A percentile compares a stretch with the other conserved stretches of the same genome.
Conservation (phyloP, 1,139 yeast genomes). For the Citeromyces siamensis region DNA sequence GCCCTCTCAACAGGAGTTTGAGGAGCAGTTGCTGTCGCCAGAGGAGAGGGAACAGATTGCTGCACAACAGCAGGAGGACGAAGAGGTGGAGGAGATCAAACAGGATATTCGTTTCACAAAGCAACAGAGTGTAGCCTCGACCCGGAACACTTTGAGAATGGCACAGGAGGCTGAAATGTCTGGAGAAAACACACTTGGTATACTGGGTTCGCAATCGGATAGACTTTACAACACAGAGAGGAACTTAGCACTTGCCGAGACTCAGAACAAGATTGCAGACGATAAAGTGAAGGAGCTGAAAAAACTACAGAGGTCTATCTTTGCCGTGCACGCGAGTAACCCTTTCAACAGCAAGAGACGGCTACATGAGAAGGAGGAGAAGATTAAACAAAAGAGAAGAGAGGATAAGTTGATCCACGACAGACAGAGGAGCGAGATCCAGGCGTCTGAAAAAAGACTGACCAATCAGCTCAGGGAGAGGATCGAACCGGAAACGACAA, state of each 20-base stretch:
- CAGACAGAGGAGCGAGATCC: conserved; percentile 10
- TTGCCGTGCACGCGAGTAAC: conserved; percentile 70
- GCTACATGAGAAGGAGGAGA: conserved; percentile 14
- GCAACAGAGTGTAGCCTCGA: conserved; percentile 76
- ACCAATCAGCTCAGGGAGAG: conserved; percentile 8
- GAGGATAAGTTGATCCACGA: conserved; percentile 14
- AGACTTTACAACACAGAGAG: conserved; percentile 70
- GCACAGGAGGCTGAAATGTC: conserved; percentile 90
- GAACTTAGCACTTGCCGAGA: conserved; percentile 62
- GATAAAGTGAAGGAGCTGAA: conserved; percentile 74
- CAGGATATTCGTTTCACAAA: conserved; percentile 78
- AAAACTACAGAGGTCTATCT: conserved; percentile 69
- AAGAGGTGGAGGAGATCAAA: conserved; percentile 80
- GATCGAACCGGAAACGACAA: conserved; percentile 3
- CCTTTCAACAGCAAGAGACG: conserved; percentile 75
- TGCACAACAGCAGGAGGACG: conserved; percentile 33
- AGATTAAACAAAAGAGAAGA: conserved; percentile 6
- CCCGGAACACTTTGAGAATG: conserved; percentile 77
- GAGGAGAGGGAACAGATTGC: conserved; percentile 32
- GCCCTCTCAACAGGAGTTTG: conserved; percentile 22
- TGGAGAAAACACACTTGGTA: conserved; percentile 82
- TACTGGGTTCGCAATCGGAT: conserved; percentile 89
- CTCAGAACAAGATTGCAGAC: conserved; percentile 76
- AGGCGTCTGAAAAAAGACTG: conserved; percentile 9
- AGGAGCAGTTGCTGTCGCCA: conserved; percentile 19